These are phyloP conservation scores for Fusarium tjaetaba DNA, from an alignment of 2,329 filamentous ascomycete species.

Conservation along the genomic window DNA sequence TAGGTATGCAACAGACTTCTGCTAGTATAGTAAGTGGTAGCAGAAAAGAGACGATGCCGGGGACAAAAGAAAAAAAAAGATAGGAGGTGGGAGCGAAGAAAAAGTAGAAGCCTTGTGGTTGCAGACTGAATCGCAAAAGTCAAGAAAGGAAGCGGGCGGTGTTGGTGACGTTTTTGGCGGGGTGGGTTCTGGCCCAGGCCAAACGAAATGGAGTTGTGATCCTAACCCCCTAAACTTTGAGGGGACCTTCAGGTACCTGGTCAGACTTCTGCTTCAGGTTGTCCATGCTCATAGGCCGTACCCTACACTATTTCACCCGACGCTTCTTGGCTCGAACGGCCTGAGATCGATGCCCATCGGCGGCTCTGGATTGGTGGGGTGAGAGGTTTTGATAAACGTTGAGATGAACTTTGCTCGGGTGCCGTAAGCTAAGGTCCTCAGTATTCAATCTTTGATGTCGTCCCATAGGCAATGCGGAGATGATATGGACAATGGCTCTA, in stretches of 20 bases:
- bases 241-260: slow-evolving; percentile 13
- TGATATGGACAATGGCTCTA: neutral
- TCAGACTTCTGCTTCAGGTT: neutral
- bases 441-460: neutral
- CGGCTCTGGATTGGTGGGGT: slow-evolving; percentile 19
- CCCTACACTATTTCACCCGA: slow-evolving; percentile 1
- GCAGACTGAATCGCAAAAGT: slow-evolving; percentile 43
- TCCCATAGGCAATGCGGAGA: neutral
- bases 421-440: neutral
- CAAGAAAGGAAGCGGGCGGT: slow-evolving; percentile 36
- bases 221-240: neutral
- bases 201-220: neutral
- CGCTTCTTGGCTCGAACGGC: slow-evolving; percentile 10
- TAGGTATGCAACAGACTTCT: neutral
- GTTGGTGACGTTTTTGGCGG: slow-evolving; percentile 42
- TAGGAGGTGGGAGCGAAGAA: slow-evolving; percentile 2
- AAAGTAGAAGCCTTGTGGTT: slow-evolving; percentile 25
- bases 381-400: neutral
- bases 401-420: neutral
- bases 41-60: neutral
- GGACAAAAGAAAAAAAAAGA: slow-evolving; percentile 4
- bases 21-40: neutral
- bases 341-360: slow-evolving; percentile 4
- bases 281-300: slow-evolving; percentile 21
- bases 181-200: slow-evolving; percentile 18